Conservation (phyloP, 257 asterid genomes). For the Nicotiana paniculata region DNA sequence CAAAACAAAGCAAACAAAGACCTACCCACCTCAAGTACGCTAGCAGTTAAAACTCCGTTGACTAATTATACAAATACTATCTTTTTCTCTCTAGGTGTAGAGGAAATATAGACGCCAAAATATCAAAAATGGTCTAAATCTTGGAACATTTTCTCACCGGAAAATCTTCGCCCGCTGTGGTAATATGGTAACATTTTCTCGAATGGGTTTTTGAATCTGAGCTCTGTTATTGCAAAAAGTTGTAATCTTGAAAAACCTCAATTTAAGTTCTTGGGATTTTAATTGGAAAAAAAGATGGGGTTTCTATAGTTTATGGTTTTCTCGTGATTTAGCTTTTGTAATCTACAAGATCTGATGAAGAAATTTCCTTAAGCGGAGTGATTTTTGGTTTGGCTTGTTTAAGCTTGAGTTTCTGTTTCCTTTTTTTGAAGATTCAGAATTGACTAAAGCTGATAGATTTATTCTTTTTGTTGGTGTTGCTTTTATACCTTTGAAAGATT, state of each 20-base stretch:
- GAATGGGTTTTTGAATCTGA: constrained; percentile 20
- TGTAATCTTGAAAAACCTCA: constrained; percentile 11
- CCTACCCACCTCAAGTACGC: constrained; percentile 4
- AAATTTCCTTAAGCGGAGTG: constrained; percentile 5
- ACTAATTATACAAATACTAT: constrained; percentile 20
- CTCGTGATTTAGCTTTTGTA: not conserved
- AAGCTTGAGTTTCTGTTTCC: not conserved
- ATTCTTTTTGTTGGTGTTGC: constrained; percentile 1
- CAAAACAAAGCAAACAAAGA: not conserved
- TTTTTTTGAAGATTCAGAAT: not conserved
- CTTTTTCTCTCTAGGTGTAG: not conserved
- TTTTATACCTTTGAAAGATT: not conserved
- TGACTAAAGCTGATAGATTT: not conserved
- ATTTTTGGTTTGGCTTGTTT: not conserved
- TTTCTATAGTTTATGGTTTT: not conserved
- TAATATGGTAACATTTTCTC: constrained; percentile 12
- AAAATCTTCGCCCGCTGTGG: constrained; percentile 16
- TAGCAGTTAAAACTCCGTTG: constrained; percentile 42
- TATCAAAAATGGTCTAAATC: not conserved
- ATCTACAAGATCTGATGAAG: constrained; percentile 16
- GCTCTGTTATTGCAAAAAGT: constrained; percentile 5
- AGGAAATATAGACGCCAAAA: not conserved
- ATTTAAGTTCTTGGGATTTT: constrained; percentile 11
- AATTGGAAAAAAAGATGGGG: constrained; percentile 3
- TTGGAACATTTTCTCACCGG: not conserved